Evolutionary conservation across 2,329 filamentous ascomycete species (phyloP).

Genomic region (Cercospora janseana): DNA sequence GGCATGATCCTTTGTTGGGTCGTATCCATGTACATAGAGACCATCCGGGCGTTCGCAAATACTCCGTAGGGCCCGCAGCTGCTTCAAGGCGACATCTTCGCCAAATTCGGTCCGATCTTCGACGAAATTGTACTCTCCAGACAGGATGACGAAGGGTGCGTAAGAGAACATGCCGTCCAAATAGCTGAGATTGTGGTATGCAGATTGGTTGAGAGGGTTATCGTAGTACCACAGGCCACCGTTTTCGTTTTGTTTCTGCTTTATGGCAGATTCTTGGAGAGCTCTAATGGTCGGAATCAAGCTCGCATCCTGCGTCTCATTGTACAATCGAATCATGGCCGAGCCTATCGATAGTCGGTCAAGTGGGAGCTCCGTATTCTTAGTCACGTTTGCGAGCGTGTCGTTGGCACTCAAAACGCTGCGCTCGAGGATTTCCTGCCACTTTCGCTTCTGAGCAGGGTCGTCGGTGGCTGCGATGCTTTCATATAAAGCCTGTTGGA

Average conservation of each 20-base stretch:
- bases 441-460: constrained; percentile 13
- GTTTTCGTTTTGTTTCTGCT: constrained; percentile 35
- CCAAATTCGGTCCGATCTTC: constrained; percentile 19
- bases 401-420: constrained; percentile 28
- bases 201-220: constrained; percentile 26
- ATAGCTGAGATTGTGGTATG: constrained; percentile 54
- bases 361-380: constrained; percentile 30
- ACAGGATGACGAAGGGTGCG: constrained; percentile 44
- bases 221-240: constrained; percentile 40
- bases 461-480: constrained; percentile 23
- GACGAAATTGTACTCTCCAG: constrained; percentile 18
- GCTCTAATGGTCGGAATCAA: constrained; percentile 20
- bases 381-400: constrained; percentile 26
- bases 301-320: constrained; percentile 19
- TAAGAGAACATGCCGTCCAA: constrained; percentile 55
- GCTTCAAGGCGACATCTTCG: constrained; percentile 35
- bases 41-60: constrained; percentile 45
- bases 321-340: constrained; percentile 27
- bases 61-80: constrained; percentile 49
- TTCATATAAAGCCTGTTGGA: constrained; percentile 36
- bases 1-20: constrained; percentile 47
- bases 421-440: constrained; percentile 20
- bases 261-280: constrained; percentile 31
- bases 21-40: constrained; percentile 56
- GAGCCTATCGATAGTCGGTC: constrained; percentile 38